A percentile compares a stretch with the other conserved stretches of the same genome.
phyloP scores from a whole-genome alignment of 2,329 filamentous ascomycete genomes.

The Stromatinia cepivora region DNA sequence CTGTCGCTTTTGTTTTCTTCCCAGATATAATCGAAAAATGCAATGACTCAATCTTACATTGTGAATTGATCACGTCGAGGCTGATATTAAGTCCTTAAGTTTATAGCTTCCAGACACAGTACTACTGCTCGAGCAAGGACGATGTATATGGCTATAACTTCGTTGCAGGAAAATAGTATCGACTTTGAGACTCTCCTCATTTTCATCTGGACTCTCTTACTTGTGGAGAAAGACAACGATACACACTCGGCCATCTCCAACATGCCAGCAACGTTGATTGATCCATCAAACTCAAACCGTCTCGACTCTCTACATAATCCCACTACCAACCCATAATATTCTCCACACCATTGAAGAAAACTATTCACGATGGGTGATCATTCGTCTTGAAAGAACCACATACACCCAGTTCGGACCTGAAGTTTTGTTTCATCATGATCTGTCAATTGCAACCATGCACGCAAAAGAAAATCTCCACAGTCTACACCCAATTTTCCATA shows the following conservation, averaged over 20 bases:
- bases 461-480: not conserved
- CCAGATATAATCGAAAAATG: too few relatives aligned
- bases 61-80: not conserved
- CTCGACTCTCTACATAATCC: not conserved
- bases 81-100: not conserved
- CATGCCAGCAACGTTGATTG: conserved; percentile 2
- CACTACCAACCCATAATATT: not conserved
- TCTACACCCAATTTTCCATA: not conserved
- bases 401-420: not conserved
- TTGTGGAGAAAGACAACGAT: conserved; percentile 11
- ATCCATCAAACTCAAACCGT: not conserved
- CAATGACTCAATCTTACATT: too few relatives aligned
- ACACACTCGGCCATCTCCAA: conserved; percentile 12
- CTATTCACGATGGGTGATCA: not conserved
- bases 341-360: not conserved
- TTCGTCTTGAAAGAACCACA: not conserved
- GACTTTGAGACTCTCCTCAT: not conserved
- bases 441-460: conserved; percentile 8
- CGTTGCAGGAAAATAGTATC: not conserved
- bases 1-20: too few relatives aligned
- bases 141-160: not conserved
- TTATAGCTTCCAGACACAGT: not conserved
- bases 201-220: not conserved
- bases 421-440: conserved; percentile 9
- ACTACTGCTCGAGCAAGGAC: not conserved